phyloP scores from a whole-genome alignment of 1,139 yeast species.

The Pichia terricola region DNA sequence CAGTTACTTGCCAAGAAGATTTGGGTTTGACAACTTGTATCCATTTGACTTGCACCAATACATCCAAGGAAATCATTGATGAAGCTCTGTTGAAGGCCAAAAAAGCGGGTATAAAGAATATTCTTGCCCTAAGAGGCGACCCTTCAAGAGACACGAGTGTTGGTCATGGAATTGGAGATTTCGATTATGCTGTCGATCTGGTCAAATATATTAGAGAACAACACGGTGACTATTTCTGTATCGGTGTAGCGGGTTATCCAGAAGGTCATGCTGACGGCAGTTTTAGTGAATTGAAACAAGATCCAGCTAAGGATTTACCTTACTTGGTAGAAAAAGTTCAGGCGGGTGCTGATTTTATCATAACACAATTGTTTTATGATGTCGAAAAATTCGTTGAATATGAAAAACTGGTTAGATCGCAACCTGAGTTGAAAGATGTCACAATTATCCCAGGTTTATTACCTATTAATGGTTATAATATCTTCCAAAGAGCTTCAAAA shows the following conservation, averaged over 20 bases:
- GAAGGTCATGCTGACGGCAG: slow-evolving; percentile 83
- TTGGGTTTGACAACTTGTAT: slow-evolving; percentile 80
- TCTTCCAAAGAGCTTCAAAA: slow-evolving; percentile 82
- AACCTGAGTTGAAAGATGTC: slow-evolving; percentile 29
- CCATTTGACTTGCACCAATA: slow-evolving; percentile 94
- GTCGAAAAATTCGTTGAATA: slow-evolving; percentile 45
- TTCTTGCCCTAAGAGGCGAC: slow-evolving; percentile 90
- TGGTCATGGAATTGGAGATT: slow-evolving; percentile 94
- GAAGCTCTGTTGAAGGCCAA: slow-evolving; percentile 69
- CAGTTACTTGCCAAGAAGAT: slow-evolving; percentile 65
- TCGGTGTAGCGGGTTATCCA: slow-evolving; percentile 73
- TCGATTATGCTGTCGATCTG: slow-evolving; percentile 72
- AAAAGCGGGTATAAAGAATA: slow-evolving; percentile 67
- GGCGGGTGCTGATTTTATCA: slow-evolving; percentile 90
- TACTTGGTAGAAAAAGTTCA: slow-evolving; percentile 73
- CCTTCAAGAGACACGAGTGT: slow-evolving; percentile 91
- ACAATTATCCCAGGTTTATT: slow-evolving; percentile 84
- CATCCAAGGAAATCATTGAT: slow-evolving; percentile 68
- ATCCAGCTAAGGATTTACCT: slow-evolving; percentile 57
- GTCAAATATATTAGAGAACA: slow-evolving; percentile 62
- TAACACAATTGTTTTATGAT: slow-evolving; percentile 80
- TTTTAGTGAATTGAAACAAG: slow-evolving; percentile 45
- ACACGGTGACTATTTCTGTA: slow-evolving; percentile 36
- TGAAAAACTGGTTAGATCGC: slow-evolving; percentile 29
- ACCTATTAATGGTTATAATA: slow-evolving; percentile 89